Evolutionary conservation across 768 basidiomycete species (phyloP).

Genomic region (Hygrocybe punicea): DNA sequence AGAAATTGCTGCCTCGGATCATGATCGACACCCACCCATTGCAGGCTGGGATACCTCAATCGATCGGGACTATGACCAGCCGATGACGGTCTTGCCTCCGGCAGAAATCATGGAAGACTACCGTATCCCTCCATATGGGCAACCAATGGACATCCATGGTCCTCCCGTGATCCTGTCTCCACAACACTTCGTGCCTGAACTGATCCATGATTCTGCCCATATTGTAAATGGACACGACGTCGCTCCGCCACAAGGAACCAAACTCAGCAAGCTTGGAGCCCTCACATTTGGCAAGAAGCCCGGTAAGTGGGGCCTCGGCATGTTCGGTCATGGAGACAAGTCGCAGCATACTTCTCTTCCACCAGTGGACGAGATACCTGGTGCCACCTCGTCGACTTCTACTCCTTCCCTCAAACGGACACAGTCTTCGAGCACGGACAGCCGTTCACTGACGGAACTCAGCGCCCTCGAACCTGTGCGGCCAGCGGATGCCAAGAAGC

Average conservation of each 20-base stretch:
- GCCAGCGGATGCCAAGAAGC: constrained; percentile 64
- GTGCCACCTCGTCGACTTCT: constrained; percentile 44
- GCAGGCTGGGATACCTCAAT: constrained; percentile 20
- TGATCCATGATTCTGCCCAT: constrained; percentile 30
- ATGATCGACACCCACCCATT: constrained; percentile 28
- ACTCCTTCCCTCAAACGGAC: constrained; percentile 73
- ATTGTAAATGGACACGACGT: constrained; percentile 34
- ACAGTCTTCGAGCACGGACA: constrained; percentile 73
- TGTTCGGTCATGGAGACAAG: constrained; percentile 72
- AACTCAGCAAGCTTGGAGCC: constrained; percentile 54
- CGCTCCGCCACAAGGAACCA: constrained; percentile 45
- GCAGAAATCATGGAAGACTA: constrained; percentile 45
- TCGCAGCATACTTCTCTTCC: constrained; percentile 57
- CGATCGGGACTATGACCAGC: constrained; percentile 44
- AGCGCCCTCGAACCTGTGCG: constrained; percentile 40
- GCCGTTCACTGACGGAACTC: constrained; percentile 58
- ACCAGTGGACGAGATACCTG: constrained; percentile 69
- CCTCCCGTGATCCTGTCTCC: constrained; percentile 49
- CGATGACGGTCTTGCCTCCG: constrained; percentile 61
- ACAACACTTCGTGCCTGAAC: constrained; percentile 40
- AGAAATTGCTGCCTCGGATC: constrained; percentile 24
- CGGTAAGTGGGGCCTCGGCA: constrained; percentile 60
- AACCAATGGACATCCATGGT: constrained; percentile 50
- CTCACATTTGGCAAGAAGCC: constrained; percentile 69
- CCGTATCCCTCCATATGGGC: constrained; percentile 35